Percentiles rank a stretch among this genome's conserved stretches.
Evolutionary conservation across 2,329 filamentous ascomycete species (phyloP).

Genomic region (Trichophyton mentagrophytes): DNA sequence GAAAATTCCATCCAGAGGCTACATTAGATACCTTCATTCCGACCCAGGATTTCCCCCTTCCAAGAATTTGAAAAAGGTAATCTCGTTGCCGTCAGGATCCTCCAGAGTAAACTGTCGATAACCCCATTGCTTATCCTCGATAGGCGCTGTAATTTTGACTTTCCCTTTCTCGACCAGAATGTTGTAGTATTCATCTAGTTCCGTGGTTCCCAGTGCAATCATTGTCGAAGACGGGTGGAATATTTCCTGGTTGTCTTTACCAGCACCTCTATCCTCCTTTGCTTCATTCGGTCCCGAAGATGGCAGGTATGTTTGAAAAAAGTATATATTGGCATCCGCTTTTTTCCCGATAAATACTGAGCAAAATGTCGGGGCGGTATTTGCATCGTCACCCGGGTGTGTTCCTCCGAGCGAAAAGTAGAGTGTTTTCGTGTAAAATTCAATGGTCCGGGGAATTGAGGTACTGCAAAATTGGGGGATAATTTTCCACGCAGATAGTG

Average conservation of each 20-base stretch:
- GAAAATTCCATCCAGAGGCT: neutral
- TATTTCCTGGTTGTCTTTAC: neutral
- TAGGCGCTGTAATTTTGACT: slow-evolving; percentile 10
- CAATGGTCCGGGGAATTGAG: slow-evolving; percentile 11
- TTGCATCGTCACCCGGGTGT: slow-evolving; percentile 10
- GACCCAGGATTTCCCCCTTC: slow-evolving; percentile 13
- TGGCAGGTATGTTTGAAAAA: slow-evolving; percentile 8
- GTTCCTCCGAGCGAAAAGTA: slow-evolving; percentile 14
- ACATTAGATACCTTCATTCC: neutral
- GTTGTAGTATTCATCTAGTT: slow-evolving; percentile 14
- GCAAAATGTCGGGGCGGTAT: slow-evolving; percentile 13
- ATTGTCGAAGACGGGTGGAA: slow-evolving; percentile 12
- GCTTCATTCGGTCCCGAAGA: neutral
- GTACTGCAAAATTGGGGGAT: slow-evolving; percentile 14
- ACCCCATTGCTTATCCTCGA: slow-evolving; percentile 12
- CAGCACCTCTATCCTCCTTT: neutral
- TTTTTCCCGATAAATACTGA: slow-evolving; percentile 14
- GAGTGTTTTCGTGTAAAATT: slow-evolving; percentile 15
- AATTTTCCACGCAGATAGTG: slow-evolving; percentile 14
- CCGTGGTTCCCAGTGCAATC: slow-evolving; percentile 14
- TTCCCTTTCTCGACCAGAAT: slow-evolving; percentile 8
- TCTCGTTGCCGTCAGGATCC: slow-evolving; percentile 11
- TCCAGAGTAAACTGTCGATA: slow-evolving; percentile 13
- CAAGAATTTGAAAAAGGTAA: slow-evolving; percentile 14
- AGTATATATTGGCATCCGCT: slow-evolving; percentile 16